Evolutionary conservation across 140 eudicot species (phyloP), one percentile per base, ranked within the genome.

Genomic region (Oenanthe javanica): DNA sequence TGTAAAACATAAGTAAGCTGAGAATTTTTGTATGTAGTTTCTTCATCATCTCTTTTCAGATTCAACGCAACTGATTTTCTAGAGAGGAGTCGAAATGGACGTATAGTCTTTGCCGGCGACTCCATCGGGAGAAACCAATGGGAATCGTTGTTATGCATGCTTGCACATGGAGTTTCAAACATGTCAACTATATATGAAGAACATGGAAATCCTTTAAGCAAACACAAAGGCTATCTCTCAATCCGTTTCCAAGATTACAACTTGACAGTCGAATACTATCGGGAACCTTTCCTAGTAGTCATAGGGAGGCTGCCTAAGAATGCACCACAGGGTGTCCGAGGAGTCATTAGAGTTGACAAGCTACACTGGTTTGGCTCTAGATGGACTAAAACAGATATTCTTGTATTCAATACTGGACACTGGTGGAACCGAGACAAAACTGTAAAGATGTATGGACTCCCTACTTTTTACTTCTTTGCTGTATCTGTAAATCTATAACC

Each of bases 361-460:
- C 89, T 94, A 21, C 98, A 90, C 51, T 80, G 92, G 87, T 89
- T 47, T 80, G 86, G 90, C n/a, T 23, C 59, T 13, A 90, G 87
- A 72, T 94, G 97, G 96, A 84, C 81, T 2, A 89, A 90, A 10
- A 96, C 97, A 4, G 87, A 92, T 77, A 78, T 89, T 83, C 89
- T 89, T 12, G 84, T 94, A 15, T 92, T 94, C 86, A 92, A 91
- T 40, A 91, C 92, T 23, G 96, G 98, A 11, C 98, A 94, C 51
- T 92, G 98, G 98, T 94, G 98, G 98, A 94, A 90, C 85, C 69
- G 88, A 45, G 95, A 87, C 77, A 94, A 94, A 84, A 94, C 98
- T 1, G n/a, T 61, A 9, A 88, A 89, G 59, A 82, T 89, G 98
- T 92, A 84, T 4, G 76, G 3, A 27, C 40, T 4, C 75, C 12